Evolutionary conservation across 768 basidiomycete species (phyloP), one percentile per base, ranked within the genome.

Genomic region (Tulasnella sp.): DNA sequence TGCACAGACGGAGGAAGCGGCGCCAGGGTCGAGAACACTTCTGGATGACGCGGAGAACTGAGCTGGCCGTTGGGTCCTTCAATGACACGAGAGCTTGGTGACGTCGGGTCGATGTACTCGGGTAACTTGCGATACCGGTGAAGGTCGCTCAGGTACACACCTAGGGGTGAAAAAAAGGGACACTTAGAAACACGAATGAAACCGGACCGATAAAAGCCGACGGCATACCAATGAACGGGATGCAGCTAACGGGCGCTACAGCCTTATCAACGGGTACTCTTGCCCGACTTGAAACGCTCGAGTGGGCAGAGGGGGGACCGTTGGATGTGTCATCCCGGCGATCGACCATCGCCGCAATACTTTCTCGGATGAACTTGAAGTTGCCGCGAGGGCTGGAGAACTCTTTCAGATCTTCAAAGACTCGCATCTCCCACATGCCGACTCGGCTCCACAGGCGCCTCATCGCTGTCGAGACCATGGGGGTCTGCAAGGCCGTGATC

Each of bases 81-180:
- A 79, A 92, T 87, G 18, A 94, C 91, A 0, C 87, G 84, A 78
- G 90, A 89, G 81, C 90, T 87, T 6, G 94, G 93, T 0, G 91
- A 89, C 11, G 93, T 93, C 4, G 94, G 93, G 82, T 95, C 94
- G 79, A 95, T 90, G 67, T 94, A 84, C 80, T 94, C 92, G 1
- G 94, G 93, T 3, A 95, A 87, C 79, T 86, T 88, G 83, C 87
- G 89, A 80, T 90, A 87, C 0, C 88, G 88, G 79, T 89, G 86
- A 10, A 95, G 85, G 81, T 92, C 91, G 3, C 92, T 89, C 7
- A 95, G 86, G 82, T 95, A 95, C 51, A 93, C 86, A 73, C 93
- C 93, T 93, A 79, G 7, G 6, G 57, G 57, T 26, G 77, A 77
- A 81, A 11, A 44, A 73, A 29, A 37, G 48, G 51, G 6, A 55